A percentile compares a stretch with the other conserved stretches of the same genome.
Conservation (phyloP, 805 yeast species). For the Ogataea pini region DNA sequence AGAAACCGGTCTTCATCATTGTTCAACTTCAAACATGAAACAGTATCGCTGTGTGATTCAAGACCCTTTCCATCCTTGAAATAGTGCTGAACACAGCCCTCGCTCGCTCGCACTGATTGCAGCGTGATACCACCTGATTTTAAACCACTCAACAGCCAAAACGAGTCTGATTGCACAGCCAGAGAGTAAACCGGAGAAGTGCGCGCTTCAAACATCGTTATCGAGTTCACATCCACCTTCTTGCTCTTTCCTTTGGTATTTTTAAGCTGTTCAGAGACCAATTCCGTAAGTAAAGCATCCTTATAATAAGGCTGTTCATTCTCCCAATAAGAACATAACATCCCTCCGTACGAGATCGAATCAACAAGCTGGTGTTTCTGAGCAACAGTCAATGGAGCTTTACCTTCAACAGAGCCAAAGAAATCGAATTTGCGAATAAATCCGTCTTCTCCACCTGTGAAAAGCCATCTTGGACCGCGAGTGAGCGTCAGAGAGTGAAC, state of each 20-base stretch:
- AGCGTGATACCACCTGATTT: slow-evolving; percentile 82
- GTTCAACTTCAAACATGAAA: slow-evolving; percentile 69
- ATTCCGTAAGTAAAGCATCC: slow-evolving; percentile 35
- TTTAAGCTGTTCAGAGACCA: slow-evolving; percentile 23
- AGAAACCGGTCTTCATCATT: slow-evolving; percentile 61
- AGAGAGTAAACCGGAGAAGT: slow-evolving; percentile 85
- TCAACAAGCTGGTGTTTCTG: slow-evolving; percentile 90
- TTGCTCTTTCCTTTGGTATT: slow-evolving; percentile 21
- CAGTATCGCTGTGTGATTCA: slow-evolving; percentile 64
- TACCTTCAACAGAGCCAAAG: slow-evolving; percentile 81
- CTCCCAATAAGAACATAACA: slow-evolving; percentile 86
- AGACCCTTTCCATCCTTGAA: slow-evolving; percentile 42
- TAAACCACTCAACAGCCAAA: slow-evolving; percentile 84
- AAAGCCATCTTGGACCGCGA: slow-evolving; percentile 79
- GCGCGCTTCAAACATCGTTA: slow-evolving; percentile 50
- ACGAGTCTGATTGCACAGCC: slow-evolving; percentile 78
- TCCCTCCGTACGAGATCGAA: slow-evolving; percentile 81
- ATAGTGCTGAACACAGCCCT: slow-evolving; percentile 79
- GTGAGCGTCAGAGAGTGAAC: slow-evolving; percentile 78
- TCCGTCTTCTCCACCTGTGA: slow-evolving; percentile 97
- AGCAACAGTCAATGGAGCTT: slow-evolving; percentile 82
- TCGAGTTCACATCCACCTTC: slow-evolving; percentile 39
- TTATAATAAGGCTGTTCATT: slow-evolving; percentile 81
- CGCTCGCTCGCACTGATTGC: slow-evolving; percentile 79
- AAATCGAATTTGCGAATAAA: slow-evolving; percentile 88